Evolutionary conservation across 495 filamentous ascomycete species (phyloP).

Genomic region (Neurospora cerealis): DNA sequence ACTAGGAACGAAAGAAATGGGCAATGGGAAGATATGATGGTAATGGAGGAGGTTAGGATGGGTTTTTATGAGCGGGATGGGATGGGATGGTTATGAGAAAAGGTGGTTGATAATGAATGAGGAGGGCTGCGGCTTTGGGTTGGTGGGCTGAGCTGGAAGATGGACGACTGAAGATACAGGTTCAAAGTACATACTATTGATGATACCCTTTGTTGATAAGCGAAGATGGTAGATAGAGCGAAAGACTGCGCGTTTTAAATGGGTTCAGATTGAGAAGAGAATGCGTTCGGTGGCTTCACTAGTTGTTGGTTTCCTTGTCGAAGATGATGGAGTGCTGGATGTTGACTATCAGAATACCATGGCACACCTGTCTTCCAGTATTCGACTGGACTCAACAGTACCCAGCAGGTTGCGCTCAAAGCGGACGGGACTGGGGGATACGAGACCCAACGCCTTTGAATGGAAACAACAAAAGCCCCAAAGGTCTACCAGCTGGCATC

Average conservation of each 20-base stretch:
- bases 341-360: background rate
- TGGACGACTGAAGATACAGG: background rate
- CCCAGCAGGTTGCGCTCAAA: accelerated
- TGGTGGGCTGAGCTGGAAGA: background rate
- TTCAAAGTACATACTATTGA: background rate
- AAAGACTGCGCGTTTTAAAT: background rate
- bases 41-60: background rate
- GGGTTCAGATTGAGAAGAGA: background rate
- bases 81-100: background rate
- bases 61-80: background rate
- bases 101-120: background rate
- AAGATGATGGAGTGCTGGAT: background rate
- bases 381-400: background rate
- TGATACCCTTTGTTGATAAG: background rate
- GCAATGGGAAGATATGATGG: background rate
- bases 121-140: background rate
- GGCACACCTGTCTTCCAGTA: background rate
- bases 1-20: background rate
- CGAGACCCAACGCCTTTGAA: background rate
- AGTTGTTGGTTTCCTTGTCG: background rate
- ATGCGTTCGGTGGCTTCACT: background rate
- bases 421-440: background rate
- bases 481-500: background rate
- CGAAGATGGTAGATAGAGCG: background rate
- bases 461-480: too few relatives aligned